Base-by-base conservation (phyloP, 129 eudicot genomes). In the Sambucus nigra region DNA sequence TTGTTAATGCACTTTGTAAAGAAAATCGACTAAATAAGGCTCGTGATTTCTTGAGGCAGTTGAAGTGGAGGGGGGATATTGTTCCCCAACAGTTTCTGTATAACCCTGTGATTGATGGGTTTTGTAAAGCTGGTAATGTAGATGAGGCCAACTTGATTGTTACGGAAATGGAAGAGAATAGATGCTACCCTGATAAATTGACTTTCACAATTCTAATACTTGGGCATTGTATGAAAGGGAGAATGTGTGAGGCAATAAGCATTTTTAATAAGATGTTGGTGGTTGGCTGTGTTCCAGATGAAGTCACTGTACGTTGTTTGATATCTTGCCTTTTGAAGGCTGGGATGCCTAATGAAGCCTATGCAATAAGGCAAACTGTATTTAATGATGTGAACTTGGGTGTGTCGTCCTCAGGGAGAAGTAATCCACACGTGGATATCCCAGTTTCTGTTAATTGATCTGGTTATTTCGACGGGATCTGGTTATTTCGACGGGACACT, bases 201-300 rank as follows among this genome's bases (percentile, higher is more conserved):
- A 91, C 98, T 22, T 91, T 71, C 68, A 91, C 98, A 53, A 85
- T 91, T 51, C 89, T 91, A 51, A 86, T 91, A 52, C 68, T 91
- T 23, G 98, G 98, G 71, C 95, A 91, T 62, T 91, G 98, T 65
- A 70, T 82, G 94, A 91, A 91, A 76, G 98, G 98, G 60, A 75
- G 83, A 72, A 76, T 82, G 98, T 21, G 21, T 46, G 98, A 91
- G 59, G 98, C 95, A 49, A 76, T 91, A 51, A 52, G 55, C 46
- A 66, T 91, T 47, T 85, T 71, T 55, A 59, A 76, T 19, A 91
- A 76, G 72, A 85, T 91, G 98, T 25, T 69, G 20, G 33, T 33
- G 54, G 75, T 71, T 40, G 78, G 77, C 40, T 91, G 98, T 70
- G 66, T 25, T 32, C 98, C 95, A 1, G 98, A 91, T 79, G 44